These are phyloP conservation scores for Sporothrix phasma DNA, from an alignment of 2,329 filamentous ascomycete species.

Conservation along the genomic window DNA sequence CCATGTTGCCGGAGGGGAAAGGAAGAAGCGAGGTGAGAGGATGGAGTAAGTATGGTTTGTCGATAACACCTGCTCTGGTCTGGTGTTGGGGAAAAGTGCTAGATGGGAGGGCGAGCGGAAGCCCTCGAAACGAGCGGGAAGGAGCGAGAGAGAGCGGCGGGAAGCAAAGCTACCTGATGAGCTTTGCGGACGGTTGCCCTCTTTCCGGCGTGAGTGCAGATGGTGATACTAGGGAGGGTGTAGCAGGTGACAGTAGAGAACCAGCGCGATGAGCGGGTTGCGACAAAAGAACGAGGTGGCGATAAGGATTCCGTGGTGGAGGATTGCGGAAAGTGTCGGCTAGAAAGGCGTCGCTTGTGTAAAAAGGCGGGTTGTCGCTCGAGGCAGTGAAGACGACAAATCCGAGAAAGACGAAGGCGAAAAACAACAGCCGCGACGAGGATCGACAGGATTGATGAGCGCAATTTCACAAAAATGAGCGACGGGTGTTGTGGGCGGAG, in stretches of 20 bases:
- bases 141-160: slow-evolving; percentile 11
- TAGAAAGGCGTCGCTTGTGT: background rate
- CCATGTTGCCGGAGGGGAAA: slow-evolving; percentile 43
- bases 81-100: background rate
- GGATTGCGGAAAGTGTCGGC: slow-evolving; percentile 23
- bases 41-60: background rate
- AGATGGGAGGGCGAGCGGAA: background rate
- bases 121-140: background rate
- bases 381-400: background rate
- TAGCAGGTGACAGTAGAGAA: slow-evolving; percentile 37
- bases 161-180: background rate
- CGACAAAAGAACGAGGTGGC: slow-evolving; percentile 35
- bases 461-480: background rate
- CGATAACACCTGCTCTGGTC: background rate
- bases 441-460: background rate
- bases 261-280: slow-evolving; percentile 36
- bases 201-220: slow-evolving; percentile 11
- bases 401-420: background rate
- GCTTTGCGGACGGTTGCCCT: slow-evolving; percentile 1
- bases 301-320: slow-evolving; percentile 42
- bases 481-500: background rate
- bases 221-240: slow-evolving; percentile 40
- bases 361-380: background rate
- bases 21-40: slow-evolving; percentile 18
- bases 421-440: background rate